Evolutionary conservation across 179 eudicot genomes (phyloP).

Genomic region (Spinacia oleracea): DNA sequence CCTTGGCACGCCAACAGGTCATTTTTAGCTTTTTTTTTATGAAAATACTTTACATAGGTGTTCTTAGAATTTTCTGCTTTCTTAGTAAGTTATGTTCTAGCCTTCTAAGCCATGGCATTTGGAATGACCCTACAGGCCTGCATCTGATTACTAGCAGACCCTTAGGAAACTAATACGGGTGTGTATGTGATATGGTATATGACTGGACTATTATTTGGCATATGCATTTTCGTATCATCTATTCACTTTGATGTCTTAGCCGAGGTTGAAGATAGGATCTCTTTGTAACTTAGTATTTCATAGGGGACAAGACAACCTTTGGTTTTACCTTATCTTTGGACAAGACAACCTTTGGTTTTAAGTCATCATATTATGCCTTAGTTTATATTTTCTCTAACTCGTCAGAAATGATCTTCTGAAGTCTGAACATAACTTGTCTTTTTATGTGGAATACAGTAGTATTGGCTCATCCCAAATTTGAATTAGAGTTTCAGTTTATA

Average conservation of each 20-base stretch:
- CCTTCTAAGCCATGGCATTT: background rate
- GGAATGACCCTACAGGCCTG: too few species aligned
- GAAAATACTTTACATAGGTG: background rate
- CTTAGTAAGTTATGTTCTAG: background rate
- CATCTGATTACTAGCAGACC: too few species aligned
- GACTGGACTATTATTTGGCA: background rate
- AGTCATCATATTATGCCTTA: too few species aligned
- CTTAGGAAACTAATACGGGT: background rate
- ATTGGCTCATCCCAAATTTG: too few species aligned
- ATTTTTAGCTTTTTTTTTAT: too few species aligned
- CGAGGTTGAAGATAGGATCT: background rate
- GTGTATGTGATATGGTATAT: background rate
- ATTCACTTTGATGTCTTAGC: background rate
- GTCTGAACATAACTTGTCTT: too few species aligned
- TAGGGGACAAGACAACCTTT: background rate
- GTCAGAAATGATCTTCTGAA: too few species aligned
- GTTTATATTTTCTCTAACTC: background rate
- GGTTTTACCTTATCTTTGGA: background rate
- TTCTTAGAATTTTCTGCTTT: background rate
- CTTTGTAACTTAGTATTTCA: background rate
- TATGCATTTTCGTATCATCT: background rate
- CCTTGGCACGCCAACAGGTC: too few species aligned
- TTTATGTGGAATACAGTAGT: too few species aligned
- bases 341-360: background rate
- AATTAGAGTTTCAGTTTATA: too few species aligned